A percentile compares a stretch with the other conserved stretches of the same genome.
Evolutionary conservation across 2,329 filamentous ascomycete species (phyloP).

Genomic region (Arthrobotrys sinensis): DNA sequence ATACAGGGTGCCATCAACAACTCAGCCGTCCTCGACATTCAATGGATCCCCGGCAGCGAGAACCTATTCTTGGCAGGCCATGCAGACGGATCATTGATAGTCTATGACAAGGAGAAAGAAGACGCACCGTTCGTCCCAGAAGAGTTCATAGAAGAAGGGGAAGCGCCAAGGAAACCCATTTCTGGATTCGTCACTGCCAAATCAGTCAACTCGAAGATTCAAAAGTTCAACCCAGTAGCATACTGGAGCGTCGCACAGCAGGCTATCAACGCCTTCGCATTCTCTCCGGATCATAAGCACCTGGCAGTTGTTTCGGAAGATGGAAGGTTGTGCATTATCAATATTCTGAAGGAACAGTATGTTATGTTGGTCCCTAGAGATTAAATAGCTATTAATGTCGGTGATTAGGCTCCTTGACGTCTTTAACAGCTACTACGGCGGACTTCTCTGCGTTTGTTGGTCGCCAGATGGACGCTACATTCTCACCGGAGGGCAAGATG

Average conservation of each 20-base stretch:
- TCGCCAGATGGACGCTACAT: conserved; percentile 97
- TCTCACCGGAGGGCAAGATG: conserved; percentile 94
- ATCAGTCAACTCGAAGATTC: conserved; percentile 92
- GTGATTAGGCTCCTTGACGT: conserved; percentile 81
- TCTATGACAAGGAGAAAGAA: conserved; percentile 98
- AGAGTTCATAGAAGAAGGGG: conserved; percentile 66
- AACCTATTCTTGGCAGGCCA: conserved; percentile 92
- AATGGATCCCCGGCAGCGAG: conserved; percentile 94
- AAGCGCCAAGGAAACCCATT: conserved; percentile 49
- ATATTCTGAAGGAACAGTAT: conserved; percentile 91
- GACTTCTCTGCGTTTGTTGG: conserved; percentile 94
- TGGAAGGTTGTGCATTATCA: conserved; percentile 88
- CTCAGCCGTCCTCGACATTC: conserved; percentile 86
- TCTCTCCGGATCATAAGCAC: conserved; percentile 89
- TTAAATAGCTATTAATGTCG: not conserved
- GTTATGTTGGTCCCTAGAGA: conserved; percentile 64
- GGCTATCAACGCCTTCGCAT: conserved; percentile 89
- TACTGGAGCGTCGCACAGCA: conserved; percentile 94
- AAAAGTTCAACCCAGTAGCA: conserved; percentile 92
- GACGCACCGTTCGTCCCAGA: conserved; percentile 85
- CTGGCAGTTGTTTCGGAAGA: conserved; percentile 93
- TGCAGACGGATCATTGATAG: conserved; percentile 89
- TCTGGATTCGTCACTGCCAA: conserved; percentile 72
- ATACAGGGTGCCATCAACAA: conserved; percentile 84
- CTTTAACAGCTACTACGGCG: conserved; percentile 93